Evolutionary conservation across 1,284 basidiomycete species (phyloP), one percentile per base, ranked within the genome.

Genomic region (Salmacisia buchloeana): DNA sequence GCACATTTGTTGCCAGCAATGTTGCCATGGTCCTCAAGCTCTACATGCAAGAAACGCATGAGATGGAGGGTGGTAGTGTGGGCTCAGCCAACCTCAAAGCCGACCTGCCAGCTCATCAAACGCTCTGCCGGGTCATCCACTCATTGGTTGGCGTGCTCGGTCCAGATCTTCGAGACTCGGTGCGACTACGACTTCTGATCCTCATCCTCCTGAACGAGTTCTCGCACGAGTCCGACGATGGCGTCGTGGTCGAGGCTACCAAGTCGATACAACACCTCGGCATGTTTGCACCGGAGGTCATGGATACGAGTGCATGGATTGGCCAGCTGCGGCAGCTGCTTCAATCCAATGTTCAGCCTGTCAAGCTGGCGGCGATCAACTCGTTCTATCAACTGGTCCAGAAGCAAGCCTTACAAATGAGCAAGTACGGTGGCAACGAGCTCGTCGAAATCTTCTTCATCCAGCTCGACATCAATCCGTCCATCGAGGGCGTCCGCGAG

Each of bases 371-470:
- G 1, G 91, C 94, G 0, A 94, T 97, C 77, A 92, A 94, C 72
- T 92, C 91, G 0, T 83, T 98, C 21, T 97, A 98, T 77, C 94
- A 97, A 77, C 89, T 98, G 23, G 93, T 97, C 0, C 96, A 98
- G 81, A 89, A 92, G 66, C 92, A 98, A 80, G 94, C 94, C 0
- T 81, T 93, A 2, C 84, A 88, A 3, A 91, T 98, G 85, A 96
- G 92, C 15, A 90, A 89, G 73, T 82, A 97, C 2, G 96, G 96
- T 18, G 96, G 96, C 1, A 93, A 97, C 80, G 85, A 85, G 57
- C 85, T 99, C 7, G 96, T 98, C 0, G 92, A 94, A 76, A 91
- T 96, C 70, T 84, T 99, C 7, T 97, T 98, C 77, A 89, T 88
- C 0, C 89, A 97, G 85, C 83, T 98, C 35, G 96, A 99, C 77